These are phyloP conservation scores for Magnusiomyces tetraspermus DNA, from an alignment of 1,139 yeast genomes.

Conservation along the genomic window DNA sequence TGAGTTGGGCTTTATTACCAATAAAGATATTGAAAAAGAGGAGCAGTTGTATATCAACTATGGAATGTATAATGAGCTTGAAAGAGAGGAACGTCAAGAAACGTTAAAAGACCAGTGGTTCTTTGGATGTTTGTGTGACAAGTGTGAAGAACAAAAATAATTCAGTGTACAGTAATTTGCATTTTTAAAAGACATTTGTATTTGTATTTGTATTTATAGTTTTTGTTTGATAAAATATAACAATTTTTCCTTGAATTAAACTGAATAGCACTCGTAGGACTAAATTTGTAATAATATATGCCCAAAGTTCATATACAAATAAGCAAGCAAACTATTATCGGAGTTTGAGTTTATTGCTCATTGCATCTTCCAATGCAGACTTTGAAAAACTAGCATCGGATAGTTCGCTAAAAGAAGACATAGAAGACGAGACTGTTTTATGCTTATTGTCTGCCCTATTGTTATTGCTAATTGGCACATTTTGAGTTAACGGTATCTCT, in stretches of 20 bases:
- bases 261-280: too few relatives aligned
- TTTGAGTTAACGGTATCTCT: not conserved
- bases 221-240: too few relatives aligned
- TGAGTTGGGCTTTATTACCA: constrained; percentile 33
- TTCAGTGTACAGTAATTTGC: not conserved
- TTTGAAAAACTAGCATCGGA: constrained; percentile 35
- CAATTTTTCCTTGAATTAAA: too few relatives aligned
- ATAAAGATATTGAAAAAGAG: constrained; percentile 31
- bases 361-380: constrained; percentile 41
- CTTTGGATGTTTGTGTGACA: constrained; percentile 47
- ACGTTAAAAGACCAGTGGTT: constrained; percentile 50
- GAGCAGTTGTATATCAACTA: constrained; percentile 57
- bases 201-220: not conserved
- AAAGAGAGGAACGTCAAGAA: constrained; percentile 37
- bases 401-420: constrained; percentile 17
- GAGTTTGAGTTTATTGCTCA: not conserved
- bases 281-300: too few relatives aligned
- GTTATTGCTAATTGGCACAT: not conserved
- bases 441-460: not conserved
- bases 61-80: constrained; percentile 43
- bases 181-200: not conserved
- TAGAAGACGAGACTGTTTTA: constrained; percentile 5
- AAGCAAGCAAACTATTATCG: too few relatives aligned
- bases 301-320: too few relatives aligned
- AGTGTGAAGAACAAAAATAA: constrained; percentile 32